These are phyloP conservation scores for Pseudocercospora macadamiae DNA, from an alignment of 2,329 filamentous ascomycete genomes.

Conservation along the genomic window DNA sequence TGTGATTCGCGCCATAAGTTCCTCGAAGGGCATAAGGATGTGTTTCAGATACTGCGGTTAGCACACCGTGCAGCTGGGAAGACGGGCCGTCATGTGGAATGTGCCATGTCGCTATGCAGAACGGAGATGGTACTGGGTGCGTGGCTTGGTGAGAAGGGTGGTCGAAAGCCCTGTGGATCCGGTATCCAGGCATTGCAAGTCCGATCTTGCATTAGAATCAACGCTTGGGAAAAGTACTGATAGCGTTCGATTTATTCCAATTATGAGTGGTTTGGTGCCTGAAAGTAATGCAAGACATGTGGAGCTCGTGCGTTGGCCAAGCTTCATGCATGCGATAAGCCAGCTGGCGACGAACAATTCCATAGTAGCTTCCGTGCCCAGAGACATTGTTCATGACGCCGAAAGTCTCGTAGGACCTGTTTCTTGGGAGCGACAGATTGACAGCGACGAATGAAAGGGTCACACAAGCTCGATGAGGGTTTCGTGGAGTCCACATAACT, in stretches of 20 bases:
- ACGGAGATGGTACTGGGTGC: too few relatives aligned
- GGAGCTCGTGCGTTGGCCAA: background rate
- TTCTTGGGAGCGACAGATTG: too few relatives aligned
- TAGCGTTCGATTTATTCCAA: background rate
- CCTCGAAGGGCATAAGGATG: slow-evolving; percentile 2
- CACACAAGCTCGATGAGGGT: too few relatives aligned
- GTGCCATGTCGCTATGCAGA: background rate
- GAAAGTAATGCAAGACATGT: background rate
- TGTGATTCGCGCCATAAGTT: slow-evolving; percentile 11
- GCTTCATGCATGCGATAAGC: background rate
- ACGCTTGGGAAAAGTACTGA: too few relatives aligned
- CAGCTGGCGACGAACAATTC: too few relatives aligned
- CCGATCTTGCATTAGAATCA: background rate
- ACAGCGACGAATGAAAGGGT: too few relatives aligned
- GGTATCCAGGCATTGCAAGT: background rate
- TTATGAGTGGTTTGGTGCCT: background rate
- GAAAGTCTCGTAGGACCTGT: background rate
- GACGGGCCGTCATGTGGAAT: background rate
- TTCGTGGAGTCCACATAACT: too few relatives aligned
- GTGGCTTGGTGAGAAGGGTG: background rate
- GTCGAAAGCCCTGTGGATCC: background rate
- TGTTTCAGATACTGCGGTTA: slow-evolving; percentile 13
- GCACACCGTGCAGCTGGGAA: background rate
- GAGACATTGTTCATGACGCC: too few relatives aligned
- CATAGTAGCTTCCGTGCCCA: too few relatives aligned